phyloP scores from a whole-genome alignment of 2,329 filamentous ascomycete genomes.

The Cladophialophora immunda region DNA sequence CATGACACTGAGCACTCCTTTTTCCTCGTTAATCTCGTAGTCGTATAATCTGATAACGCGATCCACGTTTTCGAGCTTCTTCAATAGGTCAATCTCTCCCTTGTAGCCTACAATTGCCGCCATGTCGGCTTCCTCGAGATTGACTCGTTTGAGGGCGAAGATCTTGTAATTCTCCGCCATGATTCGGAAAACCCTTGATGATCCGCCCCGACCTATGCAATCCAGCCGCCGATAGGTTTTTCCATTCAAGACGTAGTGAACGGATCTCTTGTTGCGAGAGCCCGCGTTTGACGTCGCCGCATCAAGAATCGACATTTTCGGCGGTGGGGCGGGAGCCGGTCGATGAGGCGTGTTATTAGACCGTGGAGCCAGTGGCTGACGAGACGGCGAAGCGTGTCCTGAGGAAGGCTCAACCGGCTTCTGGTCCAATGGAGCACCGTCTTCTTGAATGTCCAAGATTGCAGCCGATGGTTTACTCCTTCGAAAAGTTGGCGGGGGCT shows the following conservation, averaged over 20 bases:
- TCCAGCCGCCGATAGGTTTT: slow-evolving; percentile 90
- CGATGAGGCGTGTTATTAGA: slow-evolving; percentile 78
- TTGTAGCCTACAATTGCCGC: slow-evolving; percentile 85
- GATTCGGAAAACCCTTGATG: slow-evolving; percentile 92
- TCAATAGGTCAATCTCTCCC: slow-evolving; percentile 91
- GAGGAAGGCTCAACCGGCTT: slow-evolving; percentile 54
- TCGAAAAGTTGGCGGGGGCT: slow-evolving; percentile 74
- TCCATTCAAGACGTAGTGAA: slow-evolving; percentile 88
- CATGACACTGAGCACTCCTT: slow-evolving; percentile 85
- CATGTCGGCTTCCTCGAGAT: slow-evolving; percentile 88
- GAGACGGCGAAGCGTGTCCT: slow-evolving; percentile 51
- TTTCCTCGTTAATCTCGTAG: slow-evolving; percentile 92
- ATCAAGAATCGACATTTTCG: slow-evolving; percentile 97
- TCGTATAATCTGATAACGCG: slow-evolving; percentile 90
- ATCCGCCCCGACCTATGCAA: slow-evolving; percentile 89
- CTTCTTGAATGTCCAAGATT: slow-evolving; percentile 66
- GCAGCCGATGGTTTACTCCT: slow-evolving; percentile 65
- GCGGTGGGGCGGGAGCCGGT: slow-evolving; percentile 78
- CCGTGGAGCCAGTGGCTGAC: slow-evolving; percentile 60
- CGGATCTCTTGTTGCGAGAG: slow-evolving; percentile 76
- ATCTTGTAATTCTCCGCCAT: slow-evolving; percentile 97
- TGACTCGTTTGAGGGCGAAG: slow-evolving; percentile 91
- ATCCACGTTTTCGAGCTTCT: slow-evolving; percentile 82
- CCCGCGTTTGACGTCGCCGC: slow-evolving; percentile 85
- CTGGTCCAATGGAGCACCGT: slow-evolving; percentile 46